Conservation (phyloP, 768 basidiomycete species). For the Lactifluus rugatus region DNA sequence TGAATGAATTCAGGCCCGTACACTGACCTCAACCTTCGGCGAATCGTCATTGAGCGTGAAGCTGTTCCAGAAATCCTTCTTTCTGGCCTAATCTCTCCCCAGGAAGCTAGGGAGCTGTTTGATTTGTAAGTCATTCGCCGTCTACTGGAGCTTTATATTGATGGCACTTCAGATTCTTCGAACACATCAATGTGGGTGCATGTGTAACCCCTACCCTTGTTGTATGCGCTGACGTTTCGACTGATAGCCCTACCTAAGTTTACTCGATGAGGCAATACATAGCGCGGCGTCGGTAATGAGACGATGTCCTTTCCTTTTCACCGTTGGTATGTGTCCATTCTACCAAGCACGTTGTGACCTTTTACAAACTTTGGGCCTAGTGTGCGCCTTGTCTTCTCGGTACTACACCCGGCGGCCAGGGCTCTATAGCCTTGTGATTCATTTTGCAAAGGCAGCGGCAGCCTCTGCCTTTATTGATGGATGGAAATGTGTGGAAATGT, state of each 20-base stretch:
- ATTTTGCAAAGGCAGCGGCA: conserved; percentile 53
- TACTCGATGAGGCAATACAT: conserved; percentile 48
- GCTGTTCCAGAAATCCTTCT: conserved; percentile 26
- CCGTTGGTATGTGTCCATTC: conserved; percentile 38
- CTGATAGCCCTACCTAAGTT: conserved; percentile 44
- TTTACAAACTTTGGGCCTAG: conserved; percentile 24
- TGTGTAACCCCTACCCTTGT: neutral
- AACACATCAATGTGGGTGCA: conserved; percentile 40
- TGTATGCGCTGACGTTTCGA: conserved; percentile 10
- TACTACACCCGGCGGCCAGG: conserved; percentile 48
- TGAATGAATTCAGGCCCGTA: conserved; percentile 21
- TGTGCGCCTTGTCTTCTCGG: conserved; percentile 62
- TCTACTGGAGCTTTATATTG: neutral
- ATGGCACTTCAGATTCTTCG: conserved; percentile 35
- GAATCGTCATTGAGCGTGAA: conserved; percentile 28
- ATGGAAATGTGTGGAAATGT: conserved; percentile 61
- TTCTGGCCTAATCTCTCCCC: conserved; percentile 25
- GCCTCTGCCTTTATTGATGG: conserved; percentile 51
- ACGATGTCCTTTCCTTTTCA: conserved; percentile 49
- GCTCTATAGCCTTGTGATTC: conserved; percentile 47
- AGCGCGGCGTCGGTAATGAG: conserved; percentile 44
- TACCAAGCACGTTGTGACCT: no score
- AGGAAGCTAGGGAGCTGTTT: conserved; percentile 25
- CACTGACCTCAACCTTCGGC: conserved; percentile 25
- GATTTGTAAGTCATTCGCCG: conserved; percentile 22